Percentiles rank a stretch among this genome's conserved stretches.
Conservation (phyloP, 768 basidiomycete genomes). For the Rhizopogon vinicolor region DNA sequence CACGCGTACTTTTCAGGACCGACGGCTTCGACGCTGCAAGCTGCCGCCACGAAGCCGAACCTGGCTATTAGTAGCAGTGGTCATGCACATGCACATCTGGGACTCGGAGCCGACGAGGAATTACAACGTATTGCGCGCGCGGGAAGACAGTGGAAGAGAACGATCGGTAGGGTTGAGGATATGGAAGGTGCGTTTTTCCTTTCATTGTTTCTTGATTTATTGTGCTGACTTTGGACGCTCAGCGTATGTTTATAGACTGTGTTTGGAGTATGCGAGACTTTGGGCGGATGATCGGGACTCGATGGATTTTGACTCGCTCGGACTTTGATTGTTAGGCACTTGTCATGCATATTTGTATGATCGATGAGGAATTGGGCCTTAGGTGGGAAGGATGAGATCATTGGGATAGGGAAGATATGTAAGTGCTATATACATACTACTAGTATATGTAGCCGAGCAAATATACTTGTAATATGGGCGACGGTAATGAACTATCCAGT, state of each 20-base stretch:
- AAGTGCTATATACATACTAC: too few relatives aligned
- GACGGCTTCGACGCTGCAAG: conserved; percentile 50
- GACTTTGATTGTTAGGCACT: too few relatives aligned
- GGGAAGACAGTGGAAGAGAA: conserved; percentile 88
- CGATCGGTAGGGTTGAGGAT: conserved; percentile 75
- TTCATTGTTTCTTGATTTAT: too few relatives aligned
- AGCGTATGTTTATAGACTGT: conserved; percentile 87
- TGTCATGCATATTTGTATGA: too few relatives aligned
- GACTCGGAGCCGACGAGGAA: conserved; percentile 56
- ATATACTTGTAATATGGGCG: too few relatives aligned
- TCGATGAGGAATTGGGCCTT: too few relatives aligned
- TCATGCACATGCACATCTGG: conserved; percentile 24
- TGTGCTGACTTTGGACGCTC: not conserved
- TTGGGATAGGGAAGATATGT: too few relatives aligned
- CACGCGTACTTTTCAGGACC: conserved; percentile 92
- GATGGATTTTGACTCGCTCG: too few relatives aligned
- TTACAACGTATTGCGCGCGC: conserved; percentile 82
- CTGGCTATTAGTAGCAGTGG: conserved; percentile 30
- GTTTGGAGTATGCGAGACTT: conserved; percentile 84
- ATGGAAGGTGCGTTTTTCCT: conserved; percentile 73
- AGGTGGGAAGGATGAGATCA: too few relatives aligned
- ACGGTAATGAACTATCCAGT: too few relatives aligned
- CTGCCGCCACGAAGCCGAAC: conserved; percentile 30
- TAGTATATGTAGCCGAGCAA: too few relatives aligned
- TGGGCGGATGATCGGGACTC: conserved; percentile 28